Percentiles rank a stretch among this genome's conserved stretches.
These are phyloP conservation scores for Lepiota brunneoincarnata DNA, from an alignment of 768 basidiomycete species.

Conservation along the genomic window DNA sequence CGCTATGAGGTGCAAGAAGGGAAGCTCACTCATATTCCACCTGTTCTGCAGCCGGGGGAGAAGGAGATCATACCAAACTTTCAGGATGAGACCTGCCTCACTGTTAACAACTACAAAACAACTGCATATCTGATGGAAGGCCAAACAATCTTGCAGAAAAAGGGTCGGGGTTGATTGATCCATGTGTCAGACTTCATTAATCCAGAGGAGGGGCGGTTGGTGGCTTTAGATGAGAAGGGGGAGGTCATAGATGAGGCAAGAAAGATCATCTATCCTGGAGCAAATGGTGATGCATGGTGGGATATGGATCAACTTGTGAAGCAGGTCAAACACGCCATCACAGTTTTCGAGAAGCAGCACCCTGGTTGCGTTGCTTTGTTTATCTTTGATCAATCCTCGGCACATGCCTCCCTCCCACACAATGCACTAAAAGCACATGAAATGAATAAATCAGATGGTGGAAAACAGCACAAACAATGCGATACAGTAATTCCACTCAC, in stretches of 20 bases:
- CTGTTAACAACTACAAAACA: conserved; percentile 21
- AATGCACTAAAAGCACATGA: conserved; percentile 37
- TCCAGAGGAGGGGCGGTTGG: conserved; percentile 29
- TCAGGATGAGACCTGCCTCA: conserved; percentile 29
- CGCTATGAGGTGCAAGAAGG: too few species aligned
- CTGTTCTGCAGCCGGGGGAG: neutral
- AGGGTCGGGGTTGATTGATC: too few species aligned
- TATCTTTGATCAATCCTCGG: conserved; percentile 40
- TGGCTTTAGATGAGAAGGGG: conserved; percentile 21
- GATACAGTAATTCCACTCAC: conserved; percentile 34
- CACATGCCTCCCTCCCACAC: conserved; percentile 32
- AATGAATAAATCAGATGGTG: conserved; percentile 41
- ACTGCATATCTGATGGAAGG: conserved; percentile 32
- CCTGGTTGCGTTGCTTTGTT: conserved; percentile 26
- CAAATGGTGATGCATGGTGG: too few species aligned
- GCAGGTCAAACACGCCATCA: too few species aligned
- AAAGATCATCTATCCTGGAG: conserved; percentile 23
- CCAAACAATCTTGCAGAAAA: too few species aligned
- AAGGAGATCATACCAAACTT: conserved; percentile 24
- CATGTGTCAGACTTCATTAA: conserved; percentile 29
- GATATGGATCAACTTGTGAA: too few species aligned
- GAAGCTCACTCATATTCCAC: too few species aligned
- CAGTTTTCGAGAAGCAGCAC: too few species aligned
- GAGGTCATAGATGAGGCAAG: conserved; percentile 26
- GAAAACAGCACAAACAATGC: conserved; percentile 28